phyloP scores from a whole-genome alignment of 2,329 filamentous ascomycete genomes.

The Tolypocladium tundrense region DNA sequence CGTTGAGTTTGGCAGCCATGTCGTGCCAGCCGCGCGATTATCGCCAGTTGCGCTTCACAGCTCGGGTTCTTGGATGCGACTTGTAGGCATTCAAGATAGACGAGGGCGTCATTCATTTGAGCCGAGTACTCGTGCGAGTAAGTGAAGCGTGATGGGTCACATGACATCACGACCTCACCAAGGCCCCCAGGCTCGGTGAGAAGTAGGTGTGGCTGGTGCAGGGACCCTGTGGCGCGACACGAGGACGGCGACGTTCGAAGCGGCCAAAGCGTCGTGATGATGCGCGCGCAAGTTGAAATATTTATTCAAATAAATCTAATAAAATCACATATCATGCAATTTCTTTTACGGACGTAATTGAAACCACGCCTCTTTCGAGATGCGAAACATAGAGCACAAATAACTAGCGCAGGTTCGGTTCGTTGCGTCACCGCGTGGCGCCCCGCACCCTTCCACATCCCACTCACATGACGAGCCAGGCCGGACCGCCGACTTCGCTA shows the following conservation, averaged over 20 bases:
- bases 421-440: constrained; percentile 7
- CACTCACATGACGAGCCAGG: constrained; percentile 5
- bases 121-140: not conserved
- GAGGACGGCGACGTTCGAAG: no score
- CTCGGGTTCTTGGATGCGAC: no score
- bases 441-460: constrained; percentile 3
- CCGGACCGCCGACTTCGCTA: not conserved
- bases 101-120: not conserved
- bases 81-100: not conserved
- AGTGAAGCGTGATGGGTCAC: not conserved
- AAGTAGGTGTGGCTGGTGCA: not conserved
- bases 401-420: no score
- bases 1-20: constrained; percentile 34
- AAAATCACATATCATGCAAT: no score
- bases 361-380: no score
- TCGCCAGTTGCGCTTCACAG: no score
- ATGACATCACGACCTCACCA: not conserved
- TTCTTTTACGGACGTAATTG: no score
- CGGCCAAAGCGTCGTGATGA: no score
- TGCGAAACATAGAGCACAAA: no score
- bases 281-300: no score
- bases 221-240: not conserved
- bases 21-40: constrained; percentile 21
- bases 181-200: no score
- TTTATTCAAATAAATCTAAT: no score